Base-by-base conservation (phyloP, 2,329 filamentous ascomycete species). In the Capronia epimyces region DNA sequence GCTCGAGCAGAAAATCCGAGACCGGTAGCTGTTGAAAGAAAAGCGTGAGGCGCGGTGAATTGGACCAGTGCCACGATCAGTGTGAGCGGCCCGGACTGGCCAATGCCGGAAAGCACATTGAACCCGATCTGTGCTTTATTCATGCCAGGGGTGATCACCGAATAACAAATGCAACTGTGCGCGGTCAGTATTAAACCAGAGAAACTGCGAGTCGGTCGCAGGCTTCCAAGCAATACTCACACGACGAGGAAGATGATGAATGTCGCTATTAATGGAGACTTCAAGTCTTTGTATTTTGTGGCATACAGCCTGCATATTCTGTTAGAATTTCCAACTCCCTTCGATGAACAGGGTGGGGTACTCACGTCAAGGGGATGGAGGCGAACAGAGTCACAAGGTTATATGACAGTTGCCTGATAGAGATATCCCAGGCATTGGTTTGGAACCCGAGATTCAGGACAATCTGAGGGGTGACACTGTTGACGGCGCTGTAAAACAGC, bases 401-500 rank as follows among this genome's bases (percentile, higher is more conserved):
- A 61, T 67, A 76, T 21, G 69, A 70, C 3, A 77, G 66, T 57
- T 78, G 75, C 2, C 75, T 68, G 20, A 77, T 64, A 1, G 73
- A 70, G 27, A 78, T 78, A 3, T 54, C 57, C 74, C 74, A 78
- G 0, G 73, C 59, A 43, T 71, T 64, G 9, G 66, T 66, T 55
- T 75, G 69, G 50, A 75, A 78, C 3, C 75, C 75, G 3, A 78
- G 66, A 52, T 77, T 68, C 2, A 77, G 67, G 2, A 73, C 65
- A 42, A 78, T 71, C 49, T 76, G 71, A 1, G 75, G 74, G 1
- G 74, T 74, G 43, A 77, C 65, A 18, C 71, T 71, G 62, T 77
- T 77, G 51, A 78, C 73, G 1, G 75, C 75, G 48, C 69, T 72
- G 63, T 77, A 78, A 60, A 78, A 80, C 48, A 80, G 77, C 77